Evolutionary conservation across 2,329 filamentous ascomycete species (phyloP).

Genomic region (Monascus ruber): DNA sequence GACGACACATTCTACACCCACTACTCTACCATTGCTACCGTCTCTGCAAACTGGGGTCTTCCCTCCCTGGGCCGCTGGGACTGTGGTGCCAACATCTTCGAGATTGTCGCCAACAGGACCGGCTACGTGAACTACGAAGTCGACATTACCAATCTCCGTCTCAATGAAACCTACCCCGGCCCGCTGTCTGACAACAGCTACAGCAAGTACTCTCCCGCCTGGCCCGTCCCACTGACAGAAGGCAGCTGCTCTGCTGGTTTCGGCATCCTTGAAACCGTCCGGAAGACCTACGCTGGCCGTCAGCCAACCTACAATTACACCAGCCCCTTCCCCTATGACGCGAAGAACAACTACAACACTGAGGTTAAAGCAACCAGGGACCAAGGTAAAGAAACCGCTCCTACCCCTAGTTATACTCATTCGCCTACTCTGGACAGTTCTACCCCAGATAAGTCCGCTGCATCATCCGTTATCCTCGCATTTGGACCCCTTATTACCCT

Average conservation of each 20-base stretch:
- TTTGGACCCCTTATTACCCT: too few species aligned
- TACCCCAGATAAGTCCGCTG: too few species aligned
- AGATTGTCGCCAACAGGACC: constrained; percentile 49
- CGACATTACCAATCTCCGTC: constrained; percentile 31
- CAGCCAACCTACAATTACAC: constrained; percentile 24
- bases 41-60: constrained; percentile 58
- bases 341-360: constrained; percentile 13
- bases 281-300: constrained; percentile 18
- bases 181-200: constrained; percentile 17
- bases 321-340: constrained; percentile 22
- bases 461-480: too few species aligned
- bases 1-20: constrained; percentile 63
- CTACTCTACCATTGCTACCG: constrained; percentile 57
- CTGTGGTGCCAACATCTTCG: constrained; percentile 59
- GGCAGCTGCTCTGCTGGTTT: constrained; percentile 23
- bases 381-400: not conserved
- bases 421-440: not conserved
- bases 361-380: constrained; percentile 18
- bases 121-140: constrained; percentile 41
- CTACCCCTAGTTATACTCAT: constrained; percentile 5
- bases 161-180: constrained; percentile 47
- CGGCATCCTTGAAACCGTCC: constrained; percentile 23
- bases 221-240: constrained; percentile 18
- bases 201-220: constrained; percentile 17
- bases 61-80: constrained; percentile 61